phyloP scores from a whole-genome alignment of 495 filamentous ascomycete species.

The Penicillium arizonense region DNA sequence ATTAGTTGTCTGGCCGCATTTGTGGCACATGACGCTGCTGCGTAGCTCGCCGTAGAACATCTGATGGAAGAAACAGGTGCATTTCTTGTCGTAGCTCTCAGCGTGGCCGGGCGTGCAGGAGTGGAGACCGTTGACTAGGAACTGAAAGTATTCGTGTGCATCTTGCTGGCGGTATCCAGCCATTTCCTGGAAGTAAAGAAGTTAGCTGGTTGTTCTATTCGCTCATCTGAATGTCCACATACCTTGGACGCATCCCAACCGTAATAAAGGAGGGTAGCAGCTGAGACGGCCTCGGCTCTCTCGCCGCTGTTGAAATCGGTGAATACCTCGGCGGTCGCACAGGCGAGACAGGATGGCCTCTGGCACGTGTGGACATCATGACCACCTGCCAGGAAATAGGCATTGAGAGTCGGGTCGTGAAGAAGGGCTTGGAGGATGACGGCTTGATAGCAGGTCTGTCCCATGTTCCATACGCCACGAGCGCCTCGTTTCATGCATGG shows the following conservation, averaged over 20 bases:
- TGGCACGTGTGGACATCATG: slow-evolving; percentile 69
- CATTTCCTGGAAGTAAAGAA: slow-evolving; percentile 58
- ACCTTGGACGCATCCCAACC: slow-evolving; percentile 28
- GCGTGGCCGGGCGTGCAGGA: slow-evolving; percentile 36
- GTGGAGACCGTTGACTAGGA: slow-evolving; percentile 83
- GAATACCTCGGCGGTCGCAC: slow-evolving; percentile 88
- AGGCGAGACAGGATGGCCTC: slow-evolving; percentile 66
- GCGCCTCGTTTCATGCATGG: slow-evolving; percentile 52
- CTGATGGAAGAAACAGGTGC: slow-evolving; percentile 84
- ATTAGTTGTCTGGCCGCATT: slow-evolving; percentile 73
- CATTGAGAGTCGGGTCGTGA: slow-evolving; percentile 82
- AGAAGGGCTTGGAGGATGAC: slow-evolving; percentile 85
- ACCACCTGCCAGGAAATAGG: slow-evolving; percentile 83
- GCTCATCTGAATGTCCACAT: neutral
- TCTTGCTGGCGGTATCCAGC: slow-evolving; percentile 93
- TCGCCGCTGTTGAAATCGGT: slow-evolving; percentile 82
- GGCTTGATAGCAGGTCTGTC: slow-evolving; percentile 90
- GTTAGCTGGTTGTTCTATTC: slow-evolving; percentile 24
- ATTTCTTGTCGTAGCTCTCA: slow-evolving; percentile 58
- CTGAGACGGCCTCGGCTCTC: slow-evolving; percentile 78
- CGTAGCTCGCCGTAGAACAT: slow-evolving; percentile 86
- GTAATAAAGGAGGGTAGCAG: slow-evolving; percentile 66
- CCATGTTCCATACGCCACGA: slow-evolving; percentile 91
- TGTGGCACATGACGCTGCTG: slow-evolving; percentile 82
- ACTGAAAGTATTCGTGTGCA: slow-evolving; percentile 93